These are phyloP conservation scores for Leptographium wingfieldii DNA, from an alignment of 2,329 filamentous ascomycete genomes.

Conservation along the genomic window DNA sequence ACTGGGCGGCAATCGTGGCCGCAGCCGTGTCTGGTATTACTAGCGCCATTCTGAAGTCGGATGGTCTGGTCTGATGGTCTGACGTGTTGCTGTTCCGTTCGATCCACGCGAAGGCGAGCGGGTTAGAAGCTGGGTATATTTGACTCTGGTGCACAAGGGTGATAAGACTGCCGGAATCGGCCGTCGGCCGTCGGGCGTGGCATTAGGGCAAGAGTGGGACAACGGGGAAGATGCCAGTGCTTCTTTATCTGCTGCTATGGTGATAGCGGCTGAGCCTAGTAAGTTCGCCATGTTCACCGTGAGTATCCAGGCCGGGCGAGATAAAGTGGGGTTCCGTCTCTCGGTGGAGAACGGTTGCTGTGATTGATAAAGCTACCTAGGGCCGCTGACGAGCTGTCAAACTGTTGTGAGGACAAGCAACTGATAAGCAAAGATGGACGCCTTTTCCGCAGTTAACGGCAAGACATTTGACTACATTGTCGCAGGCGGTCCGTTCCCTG, in stretches of 20 bases:
- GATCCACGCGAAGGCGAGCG: not conserved
- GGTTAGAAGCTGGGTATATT: not conserved
- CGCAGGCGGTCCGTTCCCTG: not conserved
- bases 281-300: not conserved
- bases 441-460: not conserved
- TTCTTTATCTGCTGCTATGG: not conserved
- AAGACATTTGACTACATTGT: slow-evolving; percentile 3
- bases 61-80: not conserved
- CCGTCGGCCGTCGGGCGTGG: not conserved
- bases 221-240: not conserved
- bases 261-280: not conserved
- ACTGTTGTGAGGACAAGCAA: not conserved
- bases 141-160: not conserved
- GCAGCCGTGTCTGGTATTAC: not conserved
- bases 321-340: not conserved
- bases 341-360: not conserved
- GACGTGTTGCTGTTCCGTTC: not conserved
- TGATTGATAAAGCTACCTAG: not conserved
- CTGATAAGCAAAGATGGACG: not conserved
- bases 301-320: not conserved
- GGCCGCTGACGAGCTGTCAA: not conserved
- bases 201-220: not conserved
- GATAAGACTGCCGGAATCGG: not conserved
- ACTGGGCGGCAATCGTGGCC: not conserved
- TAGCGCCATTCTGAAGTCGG: not conserved